These are phyloP conservation scores for Ballota nigra DNA, from an alignment of 257 asterid species.

Conservation along the genomic window DNA sequence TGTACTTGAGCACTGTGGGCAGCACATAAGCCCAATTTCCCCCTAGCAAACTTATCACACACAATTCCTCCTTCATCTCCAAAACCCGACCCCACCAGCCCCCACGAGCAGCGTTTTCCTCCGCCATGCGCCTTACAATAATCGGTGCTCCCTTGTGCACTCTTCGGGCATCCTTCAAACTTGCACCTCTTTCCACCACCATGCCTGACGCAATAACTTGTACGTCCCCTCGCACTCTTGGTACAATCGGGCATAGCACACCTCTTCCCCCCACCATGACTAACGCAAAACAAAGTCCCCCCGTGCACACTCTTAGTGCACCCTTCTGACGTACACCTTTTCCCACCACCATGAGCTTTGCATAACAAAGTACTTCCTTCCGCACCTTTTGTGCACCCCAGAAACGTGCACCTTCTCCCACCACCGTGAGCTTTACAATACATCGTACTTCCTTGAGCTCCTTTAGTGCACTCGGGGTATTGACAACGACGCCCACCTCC, in stretches of 20 bases:
- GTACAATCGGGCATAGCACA: conserved; percentile 47
- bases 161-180: conserved; percentile 49
- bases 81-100: conserved; percentile 34
- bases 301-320: conserved; percentile 65
- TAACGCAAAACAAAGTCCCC: conserved; percentile 58
- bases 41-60: conserved; percentile 64
- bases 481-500: conserved; percentile 69
- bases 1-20: conserved; percentile 46
- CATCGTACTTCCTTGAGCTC: conserved; percentile 65
- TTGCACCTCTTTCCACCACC: conserved; percentile 77
- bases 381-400: conserved; percentile 68
- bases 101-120: conserved; percentile 65
- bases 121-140: conserved; percentile 65
- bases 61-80: conserved; percentile 19
- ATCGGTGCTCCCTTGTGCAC: conserved; percentile 71
- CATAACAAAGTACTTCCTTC: conserved; percentile 63
- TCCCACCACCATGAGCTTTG: conserved; percentile 71
- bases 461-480: conserved; percentile 48
- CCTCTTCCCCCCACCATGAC: conserved; percentile 70
- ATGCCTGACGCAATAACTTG: conserved; percentile 57
- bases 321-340: conserved; percentile 55
- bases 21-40: conserved; percentile 55
- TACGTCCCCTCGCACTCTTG: conserved; percentile 62
- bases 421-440: conserved; percentile 72
- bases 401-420: conserved; percentile 51